Base-by-base conservation (phyloP, 2,329 filamentous ascomycete species). In the Teratosphaeria pseudoeucalypti region DNA sequence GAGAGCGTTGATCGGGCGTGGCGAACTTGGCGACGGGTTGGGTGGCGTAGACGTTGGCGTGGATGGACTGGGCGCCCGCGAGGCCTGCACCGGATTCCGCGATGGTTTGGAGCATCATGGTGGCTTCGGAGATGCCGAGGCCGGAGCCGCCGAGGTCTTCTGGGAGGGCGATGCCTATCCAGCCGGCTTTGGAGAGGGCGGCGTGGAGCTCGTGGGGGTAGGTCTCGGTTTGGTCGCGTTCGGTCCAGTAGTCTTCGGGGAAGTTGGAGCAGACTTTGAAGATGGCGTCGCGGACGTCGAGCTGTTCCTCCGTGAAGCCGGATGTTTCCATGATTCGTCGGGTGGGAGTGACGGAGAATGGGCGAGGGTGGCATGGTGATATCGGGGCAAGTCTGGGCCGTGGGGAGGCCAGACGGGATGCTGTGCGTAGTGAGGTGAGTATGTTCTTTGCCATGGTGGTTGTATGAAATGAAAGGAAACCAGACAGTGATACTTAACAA, bases 31-130 rank as follows among this genome's bases (percentile, higher is more conserved):
- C 86, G 2, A 94, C 78, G 1, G 82, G 82, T 70, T 92, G 88
- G 0, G 88, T 92, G 2, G 86, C 87, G 68, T 90, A 90, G 11
- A 90, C 85, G 62, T 84, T 84, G 26, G 81, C 81, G 60, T 84
- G 81, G 26, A 84, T 81, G 1, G 79, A 77, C 62, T 83, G 81
- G 0, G 81, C 82, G 0, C 81, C 81, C 16, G 88, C 88, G 78
- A 94, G 90, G 3, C 89, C 89, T 3, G 89, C 90, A 0, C 90
- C 89, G 1, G 83, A 79, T 60, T 76, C 77, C 26, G 63, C 63
- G 39, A 72, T 71, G 2, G 88, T 89, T 67, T 95, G 89, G 78
- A 94, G 82, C 88, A 94, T 92, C 82, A 92, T 88, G 0, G 86
- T 89, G 0, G 89, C 89, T 70, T 94, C 89, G 0, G 87, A 86